Base-by-base conservation (phyloP, 2,329 filamentous ascomycete species). In the Torrubiella hemipterigena region DNA sequence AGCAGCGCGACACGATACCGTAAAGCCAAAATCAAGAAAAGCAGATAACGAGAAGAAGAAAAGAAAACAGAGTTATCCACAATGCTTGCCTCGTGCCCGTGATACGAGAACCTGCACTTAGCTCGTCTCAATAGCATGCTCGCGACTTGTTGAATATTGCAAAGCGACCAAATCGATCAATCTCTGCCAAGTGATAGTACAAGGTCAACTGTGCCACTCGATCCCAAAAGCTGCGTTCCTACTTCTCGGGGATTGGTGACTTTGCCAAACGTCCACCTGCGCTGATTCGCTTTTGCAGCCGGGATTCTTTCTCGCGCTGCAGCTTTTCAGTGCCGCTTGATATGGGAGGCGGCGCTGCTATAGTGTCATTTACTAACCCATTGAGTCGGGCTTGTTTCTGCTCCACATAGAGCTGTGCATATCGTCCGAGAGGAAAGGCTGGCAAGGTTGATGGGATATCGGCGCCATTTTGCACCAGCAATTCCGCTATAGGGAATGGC, bases 401-500 rank as follows among this genome's bases (percentile, higher is more conserved):
- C 42, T 93, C 86, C 29, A 96, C 64, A 46, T 95, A 98, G 20
- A 81, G 56, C 47, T 82, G 78, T 3, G 91, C 89, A 28, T 78
- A 79, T 8, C 73, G 66, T 37, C 84, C 86, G 9, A 98, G 68
- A 1, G 86, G 85, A 42, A 96, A 87, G 0, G 84, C 80, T 1
- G 87, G 83, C 37, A 81, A 65, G 3, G 74, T 63, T 2, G 63
- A 50, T 0, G 91, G 89, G 20, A 96, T 80, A 39, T 94, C 81
- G 4, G 87, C 87, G 12, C 91, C 91, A 48, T 98, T 96, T 46
- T 96, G 93, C 11, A 93, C 65, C 11, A 98, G 68, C 36, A 98
- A 61, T 54, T 98, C 91, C 11, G 91, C 91, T 25, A 96, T 67
- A 0, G 91, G 78, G 51, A 98, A 98, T 0, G 87, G 72, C 7